These are phyloP conservation scores for Phytopythium mirpurense DNA, from an alignment of 352 stramenopile species.

Conservation along the genomic window DNA sequence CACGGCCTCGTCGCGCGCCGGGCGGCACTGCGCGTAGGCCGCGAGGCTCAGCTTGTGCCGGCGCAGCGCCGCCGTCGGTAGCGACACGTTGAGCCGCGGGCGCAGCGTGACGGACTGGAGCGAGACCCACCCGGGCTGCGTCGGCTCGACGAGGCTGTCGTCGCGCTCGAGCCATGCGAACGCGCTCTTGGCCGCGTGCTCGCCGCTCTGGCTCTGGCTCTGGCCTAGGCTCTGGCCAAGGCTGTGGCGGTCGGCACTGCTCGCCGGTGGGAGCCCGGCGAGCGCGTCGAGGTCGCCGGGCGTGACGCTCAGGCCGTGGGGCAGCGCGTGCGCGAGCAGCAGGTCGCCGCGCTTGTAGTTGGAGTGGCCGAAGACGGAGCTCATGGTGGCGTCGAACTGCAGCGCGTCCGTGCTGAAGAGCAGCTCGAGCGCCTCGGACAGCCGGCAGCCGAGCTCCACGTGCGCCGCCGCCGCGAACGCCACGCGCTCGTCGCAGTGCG, in stretches of 20 bases:
- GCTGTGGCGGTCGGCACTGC: no score
- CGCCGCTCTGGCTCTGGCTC: slow-evolving; percentile 6
- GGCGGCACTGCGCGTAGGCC: slow-evolving; percentile 40
- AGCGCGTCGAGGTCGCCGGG: slow-evolving; percentile 11
- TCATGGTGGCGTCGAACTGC: slow-evolving; percentile 53
- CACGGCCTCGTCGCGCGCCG: slow-evolving; percentile 40
- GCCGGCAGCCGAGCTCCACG: slow-evolving; percentile 44
- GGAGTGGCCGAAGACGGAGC: slow-evolving; percentile 40
- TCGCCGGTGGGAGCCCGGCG: background rate
- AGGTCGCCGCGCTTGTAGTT: slow-evolving; percentile 55
- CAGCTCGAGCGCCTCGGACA: slow-evolving; percentile 51
- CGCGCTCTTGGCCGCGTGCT: background rate
- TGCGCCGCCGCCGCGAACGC: slow-evolving; percentile 50
- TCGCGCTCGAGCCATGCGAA: slow-evolving; percentile 13
- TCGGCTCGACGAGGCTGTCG: slow-evolving; percentile 20
- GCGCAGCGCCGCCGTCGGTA: slow-evolving; percentile 21
- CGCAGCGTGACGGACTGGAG: slow-evolving; percentile 48
- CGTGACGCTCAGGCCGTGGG: slow-evolving; percentile 13
- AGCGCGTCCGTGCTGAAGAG: slow-evolving; percentile 55
- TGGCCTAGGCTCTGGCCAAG: no score
- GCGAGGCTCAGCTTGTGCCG: slow-evolving; percentile 57
- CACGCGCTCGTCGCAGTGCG: slow-evolving; percentile 33
- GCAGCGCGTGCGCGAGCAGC: slow-evolving; percentile 31
- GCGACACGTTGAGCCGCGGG: slow-evolving; percentile 20
- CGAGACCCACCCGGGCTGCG: slow-evolving; percentile 27